Conservation (phyloP, 805 yeast genomes). For the Kuraishia piskuri region DNA sequence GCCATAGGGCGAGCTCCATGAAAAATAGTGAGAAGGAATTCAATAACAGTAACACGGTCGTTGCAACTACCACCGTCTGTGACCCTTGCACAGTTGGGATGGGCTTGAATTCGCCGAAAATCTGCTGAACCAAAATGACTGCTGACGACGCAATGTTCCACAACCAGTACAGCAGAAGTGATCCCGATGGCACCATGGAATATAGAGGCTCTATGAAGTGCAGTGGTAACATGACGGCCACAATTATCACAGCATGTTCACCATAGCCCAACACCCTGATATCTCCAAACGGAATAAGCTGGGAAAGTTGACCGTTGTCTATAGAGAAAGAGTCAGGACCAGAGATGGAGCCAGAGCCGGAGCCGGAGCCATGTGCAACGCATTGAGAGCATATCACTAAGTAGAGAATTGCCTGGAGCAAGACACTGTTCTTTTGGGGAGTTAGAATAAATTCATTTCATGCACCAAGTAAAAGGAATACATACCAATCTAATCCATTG, state of each 20-base stretch:
- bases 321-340: too few relatives aligned
- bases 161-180: slow-evolving; percentile 34
- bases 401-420: slow-evolving; percentile 4
- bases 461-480: slow-evolving; percentile 2
- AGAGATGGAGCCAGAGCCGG: too few relatives aligned
- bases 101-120: slow-evolving; percentile 8
- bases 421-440: slow-evolving; percentile 7
- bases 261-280: slow-evolving; percentile 7
- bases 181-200: slow-evolving; percentile 26
- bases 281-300: slow-evolving; percentile 1
- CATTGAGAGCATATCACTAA: slow-evolving; percentile 1
- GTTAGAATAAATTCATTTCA: slow-evolving; percentile 6
- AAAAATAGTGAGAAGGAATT: slow-evolving; percentile 24
- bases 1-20: slow-evolving; percentile 26
- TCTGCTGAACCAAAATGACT: slow-evolving; percentile 4
- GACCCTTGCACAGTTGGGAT: neutral
- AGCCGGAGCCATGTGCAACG: neutral
- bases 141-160: slow-evolving; percentile 10
- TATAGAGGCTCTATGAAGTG: slow-evolving; percentile 35
- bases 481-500: slow-evolving; percentile 6
- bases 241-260: slow-evolving; percentile 7
- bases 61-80: slow-evolving; percentile 3
- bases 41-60: slow-evolving; percentile 19
- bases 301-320: neutral
- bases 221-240: slow-evolving; percentile 28